Conservation (phyloP, 352 stramenopile genomes). For the Detonula confervacea region DNA sequence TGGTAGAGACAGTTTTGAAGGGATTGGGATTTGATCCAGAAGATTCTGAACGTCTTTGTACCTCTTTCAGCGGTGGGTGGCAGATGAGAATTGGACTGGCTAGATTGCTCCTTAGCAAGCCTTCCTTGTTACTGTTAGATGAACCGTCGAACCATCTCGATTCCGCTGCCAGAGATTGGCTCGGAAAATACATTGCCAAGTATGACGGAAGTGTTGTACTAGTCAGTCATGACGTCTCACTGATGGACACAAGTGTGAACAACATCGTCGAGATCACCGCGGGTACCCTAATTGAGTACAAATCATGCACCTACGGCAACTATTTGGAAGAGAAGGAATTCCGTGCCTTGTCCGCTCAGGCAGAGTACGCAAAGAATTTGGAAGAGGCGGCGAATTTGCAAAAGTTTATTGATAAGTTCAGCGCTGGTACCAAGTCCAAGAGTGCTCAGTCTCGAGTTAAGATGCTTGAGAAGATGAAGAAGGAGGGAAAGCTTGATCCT, state of each 20-base stretch:
- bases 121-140: conserved; percentile 96
- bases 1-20: conserved; percentile 91
- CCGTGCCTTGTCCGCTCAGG: conserved; percentile 63
- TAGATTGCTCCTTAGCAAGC: conserved; percentile 94
- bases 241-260: conserved; percentile 93
- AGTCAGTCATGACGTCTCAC: conserved; percentile 96
- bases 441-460: conserved; percentile 86
- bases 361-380: conserved; percentile 83
- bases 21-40: conserved; percentile 94
- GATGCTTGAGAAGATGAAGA: conserved; percentile 84
- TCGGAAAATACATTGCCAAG: conserved; percentile 95
- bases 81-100: conserved; percentile 95
- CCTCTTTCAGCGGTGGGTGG: conserved; percentile 97
- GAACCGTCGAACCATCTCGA: conserved; percentile 99
- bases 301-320: conserved; percentile 83
- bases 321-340: conserved; percentile 84
- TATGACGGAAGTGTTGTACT: conserved; percentile 95
- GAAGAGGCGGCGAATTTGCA: conserved; percentile 81
- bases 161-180: conserved; percentile 93
- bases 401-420: conserved; percentile 84
- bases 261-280: conserved; percentile 83
- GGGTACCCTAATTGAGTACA: conserved; percentile 77
- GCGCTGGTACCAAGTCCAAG: conserved; percentile 86
- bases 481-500: conserved; percentile 80
- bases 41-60: conserved; percentile 93